Conservation (phyloP, 2,329 filamentous ascomycete species). For the Fragosphaeria purpurea region DNA sequence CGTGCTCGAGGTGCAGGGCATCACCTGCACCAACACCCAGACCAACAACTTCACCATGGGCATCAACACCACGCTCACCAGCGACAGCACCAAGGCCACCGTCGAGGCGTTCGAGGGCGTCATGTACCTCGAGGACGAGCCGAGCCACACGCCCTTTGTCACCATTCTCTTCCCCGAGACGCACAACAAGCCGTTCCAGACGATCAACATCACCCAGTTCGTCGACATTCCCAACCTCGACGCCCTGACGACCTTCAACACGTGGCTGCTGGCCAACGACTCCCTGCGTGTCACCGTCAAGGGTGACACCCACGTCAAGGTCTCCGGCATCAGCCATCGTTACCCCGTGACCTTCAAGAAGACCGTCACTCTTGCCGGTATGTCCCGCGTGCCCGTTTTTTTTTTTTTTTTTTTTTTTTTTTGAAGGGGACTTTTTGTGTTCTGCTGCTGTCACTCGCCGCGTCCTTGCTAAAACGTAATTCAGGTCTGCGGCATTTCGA, state of each 20-base stretch:
- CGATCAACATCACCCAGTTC: constrained; percentile 42
- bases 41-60: constrained; percentile 36
- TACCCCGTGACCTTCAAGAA: constrained; percentile 47
- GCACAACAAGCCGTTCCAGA: constrained; percentile 35
- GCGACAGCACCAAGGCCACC: constrained; percentile 42
- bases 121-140: constrained; percentile 44
- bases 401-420: too few relatives aligned
- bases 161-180: constrained; percentile 42
- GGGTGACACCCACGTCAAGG: constrained; percentile 42
- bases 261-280: constrained; percentile 40
- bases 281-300: constrained; percentile 39
- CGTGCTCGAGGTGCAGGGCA: constrained; percentile 39
- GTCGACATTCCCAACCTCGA: constrained; percentile 35
- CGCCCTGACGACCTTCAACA: constrained; percentile 46
- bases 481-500: constrained; percentile 43
- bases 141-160: constrained; percentile 38
- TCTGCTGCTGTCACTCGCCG: too few relatives aligned
- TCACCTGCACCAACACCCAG: constrained; percentile 38
- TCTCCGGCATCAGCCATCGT: constrained; percentile 37
- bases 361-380: constrained; percentile 25
- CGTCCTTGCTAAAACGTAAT: too few relatives aligned
- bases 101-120: constrained; percentile 40
- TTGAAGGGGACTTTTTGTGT: too few relatives aligned
- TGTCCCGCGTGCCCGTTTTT: too few relatives aligned
- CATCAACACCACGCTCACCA: constrained; percentile 46